Percentiles rank a stretch among this genome's conserved stretches.
These are phyloP conservation scores for Kingdonia uniflora DNA, from an alignment of 164 flowering plant species.

Conservation along the genomic window DNA sequence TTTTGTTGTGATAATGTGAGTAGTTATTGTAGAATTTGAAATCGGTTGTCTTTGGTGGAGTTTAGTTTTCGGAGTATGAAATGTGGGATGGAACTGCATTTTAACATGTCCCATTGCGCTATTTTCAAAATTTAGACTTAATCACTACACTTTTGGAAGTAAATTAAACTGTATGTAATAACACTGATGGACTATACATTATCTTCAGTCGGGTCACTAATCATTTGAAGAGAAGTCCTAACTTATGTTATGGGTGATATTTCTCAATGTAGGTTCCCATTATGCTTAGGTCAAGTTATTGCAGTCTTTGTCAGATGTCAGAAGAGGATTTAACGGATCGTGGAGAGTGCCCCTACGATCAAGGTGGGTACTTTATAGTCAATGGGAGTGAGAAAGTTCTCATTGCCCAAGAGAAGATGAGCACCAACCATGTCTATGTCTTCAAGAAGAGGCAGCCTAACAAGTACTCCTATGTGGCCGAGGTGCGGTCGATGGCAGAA, in stretches of 20 bases:
- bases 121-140: too few relatives aligned
- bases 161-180: too few relatives aligned
- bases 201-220: too few relatives aligned
- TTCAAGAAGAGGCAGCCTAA: slow-evolving; percentile 98
- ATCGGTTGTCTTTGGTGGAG: too few relatives aligned
- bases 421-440: slow-evolving; percentile 97
- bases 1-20: too few relatives aligned
- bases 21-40: too few relatives aligned
- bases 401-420: slow-evolving; percentile 98
- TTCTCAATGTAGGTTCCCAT: slow-evolving; percentile 65
- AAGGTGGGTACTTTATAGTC: slow-evolving; percentile 95
- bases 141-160: too few relatives aligned
- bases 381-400: slow-evolving; percentile 98
- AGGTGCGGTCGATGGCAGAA: slow-evolving; percentile 96
- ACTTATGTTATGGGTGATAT: not conserved
- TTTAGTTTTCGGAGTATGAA: too few relatives aligned
- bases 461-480: slow-evolving; percentile 92
- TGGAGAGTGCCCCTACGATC: slow-evolving; percentile 98
- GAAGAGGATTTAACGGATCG: slow-evolving; percentile 97
- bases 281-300: slow-evolving; percentile 95
- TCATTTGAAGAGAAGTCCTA: too few relatives aligned
- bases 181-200: too few relatives aligned
- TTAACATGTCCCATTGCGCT: too few relatives aligned
- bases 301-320: slow-evolving; percentile 77
- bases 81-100: too few relatives aligned